Base-by-base conservation (phyloP, 257 asterid species). In the Solanum ahanhuiri region DNA sequence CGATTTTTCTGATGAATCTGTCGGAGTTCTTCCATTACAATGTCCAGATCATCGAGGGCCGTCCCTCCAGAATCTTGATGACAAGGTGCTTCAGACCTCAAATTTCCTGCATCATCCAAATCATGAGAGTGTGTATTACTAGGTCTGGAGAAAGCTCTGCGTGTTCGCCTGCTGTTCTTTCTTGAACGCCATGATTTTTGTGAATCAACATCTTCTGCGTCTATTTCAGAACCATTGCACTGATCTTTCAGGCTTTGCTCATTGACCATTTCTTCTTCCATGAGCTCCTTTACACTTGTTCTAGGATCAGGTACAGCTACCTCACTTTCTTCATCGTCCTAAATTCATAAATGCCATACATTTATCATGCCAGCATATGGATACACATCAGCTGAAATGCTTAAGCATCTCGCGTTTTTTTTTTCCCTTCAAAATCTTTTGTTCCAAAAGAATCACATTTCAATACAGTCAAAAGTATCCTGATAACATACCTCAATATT, bases 241-340 rank as follows among this genome's bases (percentile, higher is more conserved):
- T 83, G 93, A 41, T 86, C 89, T 41, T 79, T 86, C 12, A 88
- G 39, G 70, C 88, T 89, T 86, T 88, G 89, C 91, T 95, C 96
- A 5, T 83, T 87, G 75, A 87, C 72, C 96, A 97, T 95, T 91
- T 95, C 98, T 87, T 93, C 97, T 91, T 95, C 99, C 95, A 97
- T 97, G 85, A 97, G 95, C 88, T 94, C 93, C 93, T 97, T 97
- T 82, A 97, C 97, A 83, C 98, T 97, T 70, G 95, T 91, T 92
- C 83, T 91, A 69, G 81, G 37, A 87, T 92, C 96, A 81, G 82
- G 39, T 85, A 77, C 76, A 41, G 84, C 86, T 70, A 85, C 86
- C 73, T 87, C 90, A 85, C 88, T 90, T 86, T 88, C 94, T 86
- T 91, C 89, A 66, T 84, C 90, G 88, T 87, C 98, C 98, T 93